phyloP scores from a whole-genome alignment of 2,329 filamentous ascomycete species.

The Leptosphaerulina australis region DNA sequence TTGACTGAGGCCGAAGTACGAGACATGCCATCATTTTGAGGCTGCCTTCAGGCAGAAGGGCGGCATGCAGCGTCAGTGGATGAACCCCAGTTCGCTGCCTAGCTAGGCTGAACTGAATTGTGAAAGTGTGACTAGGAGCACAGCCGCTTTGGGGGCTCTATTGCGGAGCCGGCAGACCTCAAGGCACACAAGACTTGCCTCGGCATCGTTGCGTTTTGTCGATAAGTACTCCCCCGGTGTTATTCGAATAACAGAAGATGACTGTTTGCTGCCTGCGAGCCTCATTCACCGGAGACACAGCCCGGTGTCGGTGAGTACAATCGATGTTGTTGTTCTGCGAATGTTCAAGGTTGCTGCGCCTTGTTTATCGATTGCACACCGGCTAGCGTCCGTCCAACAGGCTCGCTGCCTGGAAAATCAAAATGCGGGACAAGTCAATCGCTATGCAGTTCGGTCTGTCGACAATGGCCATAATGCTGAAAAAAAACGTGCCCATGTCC shows the following conservation, averaged over 20 bases:
- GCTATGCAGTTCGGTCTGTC: no score
- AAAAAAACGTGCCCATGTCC: no score
- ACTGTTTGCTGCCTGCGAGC: conserved; percentile 24
- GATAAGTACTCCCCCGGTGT: conserved; percentile 39
- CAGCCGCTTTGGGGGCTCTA: conserved; percentile 35
- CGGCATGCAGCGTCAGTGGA: conserved; percentile 23
- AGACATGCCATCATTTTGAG: conserved; percentile 30
- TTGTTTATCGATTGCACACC: conserved; percentile 6
- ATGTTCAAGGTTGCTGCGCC: conserved; percentile 31
- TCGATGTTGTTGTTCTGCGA: conserved; percentile 13
- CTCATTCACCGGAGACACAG: conserved; percentile 42
- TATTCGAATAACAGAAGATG: conserved; percentile 28
- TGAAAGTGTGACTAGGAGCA: conserved; percentile 30
- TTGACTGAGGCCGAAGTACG: conserved; percentile 24
- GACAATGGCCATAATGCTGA: conserved; percentile 8
- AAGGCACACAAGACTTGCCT: conserved; percentile 32
- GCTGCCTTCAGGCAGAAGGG: conserved; percentile 35
- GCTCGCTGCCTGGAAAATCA: conserved; percentile 6
- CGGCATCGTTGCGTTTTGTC: conserved; percentile 18
- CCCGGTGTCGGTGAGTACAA: conserved; percentile 27
- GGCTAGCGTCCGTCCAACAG: conserved; percentile 4
- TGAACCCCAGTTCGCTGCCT: conserved; percentile 43
- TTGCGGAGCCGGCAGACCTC: conserved; percentile 33
- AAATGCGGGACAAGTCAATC: conserved; percentile 16
- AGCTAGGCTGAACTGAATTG: conserved; percentile 23